phyloP scores from a whole-genome alignment of 345 rosid genomes.

The Sonneratia alba region DNA sequence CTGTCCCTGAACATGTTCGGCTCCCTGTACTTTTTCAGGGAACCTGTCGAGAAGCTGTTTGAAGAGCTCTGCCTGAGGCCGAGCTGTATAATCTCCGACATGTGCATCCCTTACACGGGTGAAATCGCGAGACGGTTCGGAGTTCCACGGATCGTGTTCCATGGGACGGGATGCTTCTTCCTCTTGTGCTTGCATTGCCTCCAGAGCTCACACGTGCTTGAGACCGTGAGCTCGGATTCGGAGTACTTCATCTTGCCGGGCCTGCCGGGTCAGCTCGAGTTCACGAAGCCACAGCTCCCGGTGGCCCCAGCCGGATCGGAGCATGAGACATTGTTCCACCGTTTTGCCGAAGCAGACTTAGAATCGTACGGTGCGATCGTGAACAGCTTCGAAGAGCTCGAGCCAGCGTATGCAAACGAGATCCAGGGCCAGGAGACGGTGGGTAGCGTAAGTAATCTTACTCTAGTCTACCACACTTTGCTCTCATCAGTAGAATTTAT shows the following conservation, averaged over 20 bases:
- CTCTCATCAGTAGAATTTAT: too few species aligned
- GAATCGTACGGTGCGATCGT: constrained; percentile 22
- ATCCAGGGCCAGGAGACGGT: too few species aligned
- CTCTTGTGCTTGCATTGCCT: constrained; percentile 24
- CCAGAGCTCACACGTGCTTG: constrained; percentile 10
- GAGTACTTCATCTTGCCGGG: constrained; percentile 29
- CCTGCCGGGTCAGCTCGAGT: constrained; percentile 29
- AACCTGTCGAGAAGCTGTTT: constrained; percentile 25
- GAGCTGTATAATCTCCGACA: constrained; percentile 46
- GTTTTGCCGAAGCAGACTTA: constrained; percentile 19
- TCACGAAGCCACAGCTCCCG: constrained; percentile 34
- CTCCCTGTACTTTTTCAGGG: constrained; percentile 17
- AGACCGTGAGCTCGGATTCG: constrained; percentile 11
- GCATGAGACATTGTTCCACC: constrained; percentile 7
- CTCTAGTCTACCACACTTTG: too few species aligned
- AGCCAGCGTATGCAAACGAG: constrained; percentile 16
- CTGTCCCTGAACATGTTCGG: constrained; percentile 18
- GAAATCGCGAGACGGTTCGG: constrained; percentile 25
- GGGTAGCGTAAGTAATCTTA: too few species aligned
- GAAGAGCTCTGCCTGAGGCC: constrained; percentile 27
- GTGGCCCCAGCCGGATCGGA: constrained; percentile 8
- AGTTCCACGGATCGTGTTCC: constrained; percentile 46
- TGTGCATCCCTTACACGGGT: constrained; percentile 30
- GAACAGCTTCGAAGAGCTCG: constrained; percentile 30
- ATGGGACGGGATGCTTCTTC: constrained; percentile 40